These are phyloP conservation scores for Quercus dentata DNA, from an alignment of 306 rosid genomes.

Conservation along the genomic window DNA sequence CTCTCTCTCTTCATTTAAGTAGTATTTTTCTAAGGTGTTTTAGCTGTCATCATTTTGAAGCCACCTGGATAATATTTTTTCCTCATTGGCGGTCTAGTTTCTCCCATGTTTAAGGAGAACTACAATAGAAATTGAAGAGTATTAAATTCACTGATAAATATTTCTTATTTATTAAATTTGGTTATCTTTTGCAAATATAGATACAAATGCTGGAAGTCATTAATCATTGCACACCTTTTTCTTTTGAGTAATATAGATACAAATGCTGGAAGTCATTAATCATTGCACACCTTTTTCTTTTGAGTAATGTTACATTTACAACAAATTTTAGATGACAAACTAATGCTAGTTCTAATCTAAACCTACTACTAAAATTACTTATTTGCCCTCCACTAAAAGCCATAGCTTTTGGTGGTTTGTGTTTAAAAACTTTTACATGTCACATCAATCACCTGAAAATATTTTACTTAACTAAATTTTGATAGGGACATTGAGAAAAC, in stretches of 20 bases:
- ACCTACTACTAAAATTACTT: too few species aligned
- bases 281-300: neutral
- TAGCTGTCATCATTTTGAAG: slow-evolving; percentile 13
- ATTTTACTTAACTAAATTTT: too few species aligned
- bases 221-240: neutral
- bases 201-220: neutral
- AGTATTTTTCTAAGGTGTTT: neutral
- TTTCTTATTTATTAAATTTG: neutral
- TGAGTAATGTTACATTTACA: too few species aligned
- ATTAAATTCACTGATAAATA: neutral
- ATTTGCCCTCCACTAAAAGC: too few species aligned
- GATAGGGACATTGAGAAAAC: neutral
- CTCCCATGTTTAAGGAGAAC: neutral
- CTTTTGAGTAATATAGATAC: neutral
- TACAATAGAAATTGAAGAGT: neutral
- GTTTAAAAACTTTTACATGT: too few species aligned
- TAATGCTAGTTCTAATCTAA: too few species aligned
- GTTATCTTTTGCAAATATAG: neutral
- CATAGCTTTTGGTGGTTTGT: too few species aligned
- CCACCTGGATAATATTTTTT: neutral
- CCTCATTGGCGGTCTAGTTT: neutral
- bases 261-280: neutral
- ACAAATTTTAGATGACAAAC: too few species aligned
- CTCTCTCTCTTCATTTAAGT: too few species aligned
- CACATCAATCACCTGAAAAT: neutral